Evolutionary conservation across 2,329 filamentous ascomycete genomes (phyloP), one percentile per base, ranked within the genome.

Genomic region (Drechslera avenae): DNA sequence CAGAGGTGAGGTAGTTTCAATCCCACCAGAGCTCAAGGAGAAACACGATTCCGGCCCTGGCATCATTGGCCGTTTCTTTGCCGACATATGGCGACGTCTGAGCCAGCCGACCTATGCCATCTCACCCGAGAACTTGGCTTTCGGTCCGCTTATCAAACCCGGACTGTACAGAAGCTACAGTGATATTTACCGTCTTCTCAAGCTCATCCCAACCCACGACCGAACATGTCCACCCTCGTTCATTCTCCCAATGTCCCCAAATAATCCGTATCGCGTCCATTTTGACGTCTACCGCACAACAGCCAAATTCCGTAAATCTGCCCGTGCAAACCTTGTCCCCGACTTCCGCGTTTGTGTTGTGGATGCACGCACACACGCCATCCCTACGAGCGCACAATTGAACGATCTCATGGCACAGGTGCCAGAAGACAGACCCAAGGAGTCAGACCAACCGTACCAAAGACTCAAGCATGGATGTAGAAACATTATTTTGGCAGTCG

Each of bases 331-430:
- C 9, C 26, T 28, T 28, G 69, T 82, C 0, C 91, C 93, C 0
- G 90, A 97, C 69, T 97, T 96, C 73, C 86, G 88, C 51, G 82
- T 97, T 53, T 88, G 88, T 13, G 89, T 97, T 13, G 81, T 93
- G 46, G 87, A 94, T 69, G 88, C 91, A 3, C 83, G 87, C 16
- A 81, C 85, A 16, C 87, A 88, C 0, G 77, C 75, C 2, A 78
- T 96, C 10, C 94, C 94, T 0, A 87, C 87, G 0, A 76, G 93
- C 1, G 80, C 84, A 14, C 83, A 97, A 69, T 76, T 97, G 12
- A 78, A 83, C 14, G 80, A 82, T 3, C 77, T 99, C 31, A 78
- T 97, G 6, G 86, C 86, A 50, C 87, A 86, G 31, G 86, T 88
- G 5, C 91, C 91, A 0, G 84, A 86, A 55, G 82, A 87, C 52